Conservation (phyloP, 768 basidiomycete species). For the Lyophyllum semitale region DNA sequence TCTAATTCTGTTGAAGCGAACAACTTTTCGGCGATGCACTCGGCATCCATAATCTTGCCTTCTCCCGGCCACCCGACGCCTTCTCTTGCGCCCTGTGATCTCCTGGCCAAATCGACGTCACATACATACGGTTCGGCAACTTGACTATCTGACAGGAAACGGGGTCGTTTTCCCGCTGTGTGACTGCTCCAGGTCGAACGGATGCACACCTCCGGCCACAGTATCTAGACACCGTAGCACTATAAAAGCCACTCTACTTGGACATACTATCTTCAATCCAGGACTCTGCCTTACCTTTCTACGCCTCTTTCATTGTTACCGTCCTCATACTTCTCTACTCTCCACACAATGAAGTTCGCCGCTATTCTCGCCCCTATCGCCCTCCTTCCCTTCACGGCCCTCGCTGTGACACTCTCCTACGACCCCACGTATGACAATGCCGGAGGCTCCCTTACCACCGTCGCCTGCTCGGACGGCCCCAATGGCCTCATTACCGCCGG, state of each 20-base stretch:
- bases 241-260: background rate
- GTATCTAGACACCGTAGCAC: background rate
- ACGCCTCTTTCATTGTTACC: background rate
- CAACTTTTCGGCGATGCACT: background rate
- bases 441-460: slow-evolving; percentile 30
- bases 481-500: slow-evolving; percentile 41
- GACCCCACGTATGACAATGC: slow-evolving; percentile 44
- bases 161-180: slow-evolving; percentile 8
- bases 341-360: slow-evolving; percentile 15
- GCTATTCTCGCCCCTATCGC: slow-evolving; percentile 10
- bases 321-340: background rate
- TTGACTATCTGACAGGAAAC: background rate
- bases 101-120: background rate
- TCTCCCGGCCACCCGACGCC: slow-evolving; percentile 2
- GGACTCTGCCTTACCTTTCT: background rate
- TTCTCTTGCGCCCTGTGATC: slow-evolving; percentile 2
- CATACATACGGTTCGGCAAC: background rate
- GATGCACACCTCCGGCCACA: background rate
- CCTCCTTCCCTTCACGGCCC: slow-evolving; percentile 11
- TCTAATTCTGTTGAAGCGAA: background rate
- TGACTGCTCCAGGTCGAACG: background rate
- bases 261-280: background rate
- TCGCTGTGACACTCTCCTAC: slow-evolving; percentile 27
- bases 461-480: slow-evolving; percentile 51
- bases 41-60: background rate